Conservation (phyloP, 73 alveolate genomes). For the Effrenium voratum region DNA sequence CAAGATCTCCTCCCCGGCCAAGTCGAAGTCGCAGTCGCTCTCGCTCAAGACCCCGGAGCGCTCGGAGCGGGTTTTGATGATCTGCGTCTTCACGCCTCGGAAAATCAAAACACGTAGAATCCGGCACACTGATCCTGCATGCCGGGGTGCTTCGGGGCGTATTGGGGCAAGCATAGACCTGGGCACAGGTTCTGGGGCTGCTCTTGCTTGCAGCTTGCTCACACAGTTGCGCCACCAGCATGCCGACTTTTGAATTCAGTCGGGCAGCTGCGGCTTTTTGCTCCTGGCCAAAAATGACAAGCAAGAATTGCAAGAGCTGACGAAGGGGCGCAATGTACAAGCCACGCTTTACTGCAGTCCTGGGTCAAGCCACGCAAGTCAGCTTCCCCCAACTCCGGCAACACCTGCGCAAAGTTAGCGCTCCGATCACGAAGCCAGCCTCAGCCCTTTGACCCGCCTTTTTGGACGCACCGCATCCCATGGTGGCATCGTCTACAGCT, state of each 20-base stretch:
- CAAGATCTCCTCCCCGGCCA: constrained; percentile 45
- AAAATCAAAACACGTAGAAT: too few species aligned
- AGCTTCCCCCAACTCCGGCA: constrained; percentile 51
- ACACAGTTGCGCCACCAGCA: too few species aligned
- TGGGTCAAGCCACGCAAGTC: constrained; percentile 72
- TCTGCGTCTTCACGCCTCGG: constrained; percentile 55
- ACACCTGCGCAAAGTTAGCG: not conserved
- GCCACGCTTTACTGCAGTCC: not conserved
- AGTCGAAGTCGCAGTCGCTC: constrained; percentile 49
- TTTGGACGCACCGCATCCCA: constrained; percentile 61
- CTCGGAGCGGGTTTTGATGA: constrained; percentile 20
- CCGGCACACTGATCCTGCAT: not conserved
- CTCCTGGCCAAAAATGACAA: too few species aligned
- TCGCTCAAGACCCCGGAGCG: constrained; percentile 16
- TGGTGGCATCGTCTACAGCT: not conserved
- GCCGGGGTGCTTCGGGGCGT: constrained; percentile 59
- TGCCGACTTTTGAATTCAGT: too few species aligned
- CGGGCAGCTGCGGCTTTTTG: too few species aligned
- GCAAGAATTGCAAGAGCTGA: too few species aligned
- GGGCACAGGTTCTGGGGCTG: too few species aligned
- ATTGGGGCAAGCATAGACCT: constrained; percentile 53
- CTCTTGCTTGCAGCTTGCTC: too few species aligned
- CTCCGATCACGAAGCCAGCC: not conserved
- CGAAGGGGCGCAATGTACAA: not conserved
- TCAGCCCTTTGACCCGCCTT: not conserved